Conservation (phyloP, 2,329 filamentous ascomycete species). For the Balansia obtecta region DNA sequence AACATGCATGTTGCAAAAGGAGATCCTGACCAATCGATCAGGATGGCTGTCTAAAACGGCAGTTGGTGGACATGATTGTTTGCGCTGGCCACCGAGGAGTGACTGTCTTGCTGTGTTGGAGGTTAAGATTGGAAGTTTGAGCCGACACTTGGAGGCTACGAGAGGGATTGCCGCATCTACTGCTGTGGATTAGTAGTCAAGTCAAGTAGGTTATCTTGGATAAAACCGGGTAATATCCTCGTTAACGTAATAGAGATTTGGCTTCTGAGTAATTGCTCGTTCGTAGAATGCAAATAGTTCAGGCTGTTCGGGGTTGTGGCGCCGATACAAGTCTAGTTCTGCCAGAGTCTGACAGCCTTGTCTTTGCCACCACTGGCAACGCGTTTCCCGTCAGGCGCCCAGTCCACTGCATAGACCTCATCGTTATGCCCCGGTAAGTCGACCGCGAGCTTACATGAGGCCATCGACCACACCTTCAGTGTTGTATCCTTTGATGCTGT, state of each 20-base stretch:
- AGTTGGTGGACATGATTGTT: too few relatives aligned
- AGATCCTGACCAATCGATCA: too few relatives aligned
- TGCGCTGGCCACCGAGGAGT: too few relatives aligned
- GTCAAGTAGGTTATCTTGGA: neutral
- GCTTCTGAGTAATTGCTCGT: neutral
- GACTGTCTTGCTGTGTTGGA: too few relatives aligned
- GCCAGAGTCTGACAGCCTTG: conserved; percentile 60
- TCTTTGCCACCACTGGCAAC: conserved; percentile 91
- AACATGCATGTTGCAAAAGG: too few relatives aligned
- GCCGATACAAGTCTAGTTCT: conserved; percentile 31
- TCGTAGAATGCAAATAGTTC: neutral
- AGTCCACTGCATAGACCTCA: conserved; percentile 89
- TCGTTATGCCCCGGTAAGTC: conserved; percentile 86
- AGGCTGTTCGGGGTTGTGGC: neutral
- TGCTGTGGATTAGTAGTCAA: neutral
- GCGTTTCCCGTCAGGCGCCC: conserved; percentile 80
- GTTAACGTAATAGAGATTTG: neutral
- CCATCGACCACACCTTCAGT: conserved; percentile 87
- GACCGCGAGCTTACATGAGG: conserved; percentile 63
- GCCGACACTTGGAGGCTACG: too few relatives aligned
- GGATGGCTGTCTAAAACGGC: too few relatives aligned
- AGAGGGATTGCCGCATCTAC: neutral
- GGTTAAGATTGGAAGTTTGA: too few relatives aligned
- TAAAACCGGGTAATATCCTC: neutral
- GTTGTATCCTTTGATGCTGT: conserved; percentile 88